These are phyloP conservation scores for Pseudisothecium myosuroides DNA, from an alignment of 225 moss, liverwort and hornwort genomes.

Conservation along the genomic window DNA sequence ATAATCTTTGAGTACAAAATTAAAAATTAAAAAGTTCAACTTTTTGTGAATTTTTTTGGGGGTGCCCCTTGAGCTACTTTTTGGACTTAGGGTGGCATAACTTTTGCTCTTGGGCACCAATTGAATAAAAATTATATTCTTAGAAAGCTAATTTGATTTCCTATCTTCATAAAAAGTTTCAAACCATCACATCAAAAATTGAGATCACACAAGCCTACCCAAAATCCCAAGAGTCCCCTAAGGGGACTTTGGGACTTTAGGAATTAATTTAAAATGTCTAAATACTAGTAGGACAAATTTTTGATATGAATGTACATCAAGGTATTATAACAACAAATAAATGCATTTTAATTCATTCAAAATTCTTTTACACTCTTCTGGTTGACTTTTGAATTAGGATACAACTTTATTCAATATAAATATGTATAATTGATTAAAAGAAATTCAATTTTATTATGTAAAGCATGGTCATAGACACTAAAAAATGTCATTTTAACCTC, in stretches of 20 bases:
- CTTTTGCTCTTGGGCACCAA: not conserved
- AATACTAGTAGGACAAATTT: too few species aligned
- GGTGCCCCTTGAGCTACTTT: rapidly evolving
- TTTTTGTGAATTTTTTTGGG: not conserved
- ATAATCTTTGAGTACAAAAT: not conserved
- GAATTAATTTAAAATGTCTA: too few species aligned
- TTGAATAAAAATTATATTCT: not conserved
- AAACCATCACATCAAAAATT: not conserved
- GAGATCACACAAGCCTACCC: rapidly evolving
- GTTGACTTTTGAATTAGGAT: too few species aligned
- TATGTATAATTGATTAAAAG: not conserved
- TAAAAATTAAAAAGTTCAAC: not conserved
- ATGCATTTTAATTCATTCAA: not conserved
- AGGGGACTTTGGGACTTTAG: not conserved
- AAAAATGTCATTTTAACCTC: not conserved
- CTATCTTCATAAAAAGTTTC: not conserved
- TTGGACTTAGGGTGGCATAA: not conserved
- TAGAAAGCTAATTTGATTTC: rapidly evolving
- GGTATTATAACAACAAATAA: not conserved
- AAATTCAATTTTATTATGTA: not conserved
- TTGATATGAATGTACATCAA: not conserved
- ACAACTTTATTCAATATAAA: not conserved
- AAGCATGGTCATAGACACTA: not conserved
- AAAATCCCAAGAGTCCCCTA: rapidly evolving
- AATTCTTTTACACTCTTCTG: not conserved